These are phyloP conservation scores for Saturnispora serradocipensis DNA, from an alignment of 805 yeast genomes.

Conservation along the genomic window DNA sequence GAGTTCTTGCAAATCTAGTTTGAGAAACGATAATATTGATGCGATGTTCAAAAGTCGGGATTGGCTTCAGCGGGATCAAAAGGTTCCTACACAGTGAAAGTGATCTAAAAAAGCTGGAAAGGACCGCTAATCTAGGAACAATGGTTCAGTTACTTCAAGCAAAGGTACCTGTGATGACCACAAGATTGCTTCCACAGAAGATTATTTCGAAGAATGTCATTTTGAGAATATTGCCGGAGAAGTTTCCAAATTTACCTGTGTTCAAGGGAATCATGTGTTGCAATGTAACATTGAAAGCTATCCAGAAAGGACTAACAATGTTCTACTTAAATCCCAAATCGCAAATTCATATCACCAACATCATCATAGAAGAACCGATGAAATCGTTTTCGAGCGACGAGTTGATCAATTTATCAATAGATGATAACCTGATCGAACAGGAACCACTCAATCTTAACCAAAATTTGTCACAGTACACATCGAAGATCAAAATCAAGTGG, in stretches of 20 bases:
- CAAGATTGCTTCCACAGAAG: conserved; percentile 34
- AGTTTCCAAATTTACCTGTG: conserved; percentile 44
- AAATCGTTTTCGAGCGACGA: conserved; percentile 20
- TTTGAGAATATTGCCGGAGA: conserved; percentile 49
- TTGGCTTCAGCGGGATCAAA: background rate
- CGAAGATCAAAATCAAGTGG: conserved; percentile 49
- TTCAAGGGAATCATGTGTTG: conserved; percentile 49
- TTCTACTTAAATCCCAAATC: conserved; percentile 46
- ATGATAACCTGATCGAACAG: conserved; percentile 16
- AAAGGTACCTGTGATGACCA: conserved; percentile 43
- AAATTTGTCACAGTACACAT: conserved; percentile 30
- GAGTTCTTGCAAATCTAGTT: background rate
- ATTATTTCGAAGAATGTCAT: conserved; percentile 38
- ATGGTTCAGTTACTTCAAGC: conserved; percentile 39
- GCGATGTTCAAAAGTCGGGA: background rate
- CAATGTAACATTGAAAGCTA: conserved; percentile 45
- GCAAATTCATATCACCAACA: conserved; percentile 42
- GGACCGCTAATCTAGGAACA: conserved; percentile 45
- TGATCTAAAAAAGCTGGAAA: conserved; percentile 19
- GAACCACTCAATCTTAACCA: conserved; percentile 2
- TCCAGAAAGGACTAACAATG: conserved; percentile 45
- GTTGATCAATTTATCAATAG: conserved; percentile 20
- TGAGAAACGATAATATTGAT: background rate
- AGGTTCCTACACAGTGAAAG: background rate
- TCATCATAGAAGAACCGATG: conserved; percentile 27